Conservation (phyloP, 106 monocot species). For the Iris macrosiphon region DNA sequence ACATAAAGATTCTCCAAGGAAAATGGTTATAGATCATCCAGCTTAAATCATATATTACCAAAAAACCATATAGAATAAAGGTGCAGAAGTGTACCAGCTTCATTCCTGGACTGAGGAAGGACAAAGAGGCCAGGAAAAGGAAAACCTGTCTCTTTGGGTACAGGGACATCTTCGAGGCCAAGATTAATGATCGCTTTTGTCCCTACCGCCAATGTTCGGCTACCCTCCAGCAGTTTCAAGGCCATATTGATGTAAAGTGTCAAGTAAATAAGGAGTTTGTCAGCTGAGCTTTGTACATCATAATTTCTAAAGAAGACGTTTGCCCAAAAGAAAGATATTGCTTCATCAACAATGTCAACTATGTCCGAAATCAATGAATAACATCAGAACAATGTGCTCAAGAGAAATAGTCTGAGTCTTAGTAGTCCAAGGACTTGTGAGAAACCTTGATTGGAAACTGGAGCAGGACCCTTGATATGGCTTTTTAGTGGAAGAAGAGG, state of each 20-base stretch:
- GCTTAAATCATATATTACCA: too few relatives aligned
- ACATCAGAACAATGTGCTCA: not conserved
- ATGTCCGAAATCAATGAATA: conserved; percentile 23
- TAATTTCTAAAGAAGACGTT: conserved; percentile 87
- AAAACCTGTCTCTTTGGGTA: conserved; percentile 68
- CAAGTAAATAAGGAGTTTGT: conserved; percentile 79
- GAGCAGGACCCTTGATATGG: conserved; percentile 82
- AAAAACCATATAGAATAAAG: too few relatives aligned
- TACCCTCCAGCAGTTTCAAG: conserved; percentile 70
- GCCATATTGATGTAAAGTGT: conserved; percentile 81
- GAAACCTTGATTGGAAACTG: conserved; percentile 50
- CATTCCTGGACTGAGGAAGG: conserved; percentile 41
- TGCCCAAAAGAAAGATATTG: conserved; percentile 83
- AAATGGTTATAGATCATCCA: too few relatives aligned
- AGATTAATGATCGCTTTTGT: conserved; percentile 84
- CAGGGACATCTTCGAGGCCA: conserved; percentile 74
- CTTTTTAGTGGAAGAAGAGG: conserved; percentile 78
- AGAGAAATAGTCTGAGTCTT: too few relatives aligned
- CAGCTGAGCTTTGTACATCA: conserved; percentile 55
- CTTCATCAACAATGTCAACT: conserved; percentile 75
- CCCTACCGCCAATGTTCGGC: conserved; percentile 71
- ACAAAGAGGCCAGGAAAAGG: conserved; percentile 69
- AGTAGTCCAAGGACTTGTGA: not conserved
- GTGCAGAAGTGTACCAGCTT: conserved; percentile 38
- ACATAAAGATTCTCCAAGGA: too few relatives aligned